Evolutionary conservation across 2,329 filamentous ascomycete species (phyloP), one percentile per base, ranked within the genome.

Genomic region (Ascochyta rabiei): DNA sequence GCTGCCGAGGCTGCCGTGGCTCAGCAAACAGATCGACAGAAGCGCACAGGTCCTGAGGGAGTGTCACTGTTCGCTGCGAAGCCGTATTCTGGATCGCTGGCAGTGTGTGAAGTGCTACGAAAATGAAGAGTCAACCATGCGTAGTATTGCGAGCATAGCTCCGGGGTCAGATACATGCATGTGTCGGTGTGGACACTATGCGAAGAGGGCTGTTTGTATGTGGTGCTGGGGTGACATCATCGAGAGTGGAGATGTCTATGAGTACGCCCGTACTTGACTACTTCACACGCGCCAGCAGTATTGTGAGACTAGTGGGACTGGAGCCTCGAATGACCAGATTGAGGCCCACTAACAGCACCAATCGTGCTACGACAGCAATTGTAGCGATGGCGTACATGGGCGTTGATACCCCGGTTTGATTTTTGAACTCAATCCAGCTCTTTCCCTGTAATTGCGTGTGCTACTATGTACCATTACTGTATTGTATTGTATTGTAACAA

Each of bases 41-140:
- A 26, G 10, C 10, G 38, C 38, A 40, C 13, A 23, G 21, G 38
- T 0, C 23, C 18, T 40, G 2, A 38, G 37, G 13, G n/a, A 38
- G 21, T 56, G 53, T 26, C 53, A 56, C 23, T 56, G 53, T 31
- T 38, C 53, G 4, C 10, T 55, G 18, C 47, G 45, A 37, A 52
- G 43, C 28, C 47, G 18, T 2, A 48, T 61, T 9, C 39, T 64
- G 7, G 56, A 64, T 24, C 54, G 60, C 8, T 64, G 62, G 62
- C 47, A 62, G 26, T 64, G 62, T 18, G 35, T 61, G 6, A 50
- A 49, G 10, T 64, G 62, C 48, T 64, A 51, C 24, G 24, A 48
- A 6, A 24, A 3, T 5, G 61, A 63, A 28, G 45, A 53, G 10
- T 24, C 46, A 2, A 34, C 7, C 3, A 46, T 55, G 23, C 19